Conservation (phyloP, 345 rosid species). For the Crucihimalaya himalaica region DNA sequence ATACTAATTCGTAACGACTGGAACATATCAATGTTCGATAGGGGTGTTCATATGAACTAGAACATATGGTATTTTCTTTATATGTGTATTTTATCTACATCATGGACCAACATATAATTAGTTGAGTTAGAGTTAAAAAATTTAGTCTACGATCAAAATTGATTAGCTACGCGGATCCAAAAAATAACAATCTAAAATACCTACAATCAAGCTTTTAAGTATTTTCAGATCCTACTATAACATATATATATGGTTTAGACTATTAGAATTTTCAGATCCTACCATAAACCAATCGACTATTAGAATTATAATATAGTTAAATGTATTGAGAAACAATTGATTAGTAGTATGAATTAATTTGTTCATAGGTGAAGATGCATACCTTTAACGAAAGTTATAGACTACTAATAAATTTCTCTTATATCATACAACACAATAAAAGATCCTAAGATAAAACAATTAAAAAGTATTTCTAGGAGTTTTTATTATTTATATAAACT, state of each 20-base stretch:
- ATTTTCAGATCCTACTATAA: no score
- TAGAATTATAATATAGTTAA: background rate
- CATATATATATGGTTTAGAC: no score
- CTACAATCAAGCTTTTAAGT: background rate
- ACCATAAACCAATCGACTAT: no score
- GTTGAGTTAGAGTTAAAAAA: background rate
- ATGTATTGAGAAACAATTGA: background rate
- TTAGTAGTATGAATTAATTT: background rate
- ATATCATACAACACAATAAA: background rate
- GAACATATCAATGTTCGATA: constrained; percentile 11
- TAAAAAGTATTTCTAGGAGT: background rate
- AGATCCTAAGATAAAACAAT: background rate
- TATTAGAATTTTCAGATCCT: no score
- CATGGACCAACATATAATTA: background rate
- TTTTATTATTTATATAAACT: background rate
- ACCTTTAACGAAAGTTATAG: background rate
- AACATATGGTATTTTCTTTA: background rate
- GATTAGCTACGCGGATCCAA: background rate
- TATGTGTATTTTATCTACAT: background rate
- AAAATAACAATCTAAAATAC: background rate
- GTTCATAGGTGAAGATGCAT: background rate
- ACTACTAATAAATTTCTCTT: background rate
- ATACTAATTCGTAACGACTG: background rate
- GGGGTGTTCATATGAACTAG: background rate
- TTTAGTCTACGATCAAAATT: background rate